Evolutionary conservation across 176 grass and related monocot genomes (phyloP).

Genomic region (Carex cristatella): DNA sequence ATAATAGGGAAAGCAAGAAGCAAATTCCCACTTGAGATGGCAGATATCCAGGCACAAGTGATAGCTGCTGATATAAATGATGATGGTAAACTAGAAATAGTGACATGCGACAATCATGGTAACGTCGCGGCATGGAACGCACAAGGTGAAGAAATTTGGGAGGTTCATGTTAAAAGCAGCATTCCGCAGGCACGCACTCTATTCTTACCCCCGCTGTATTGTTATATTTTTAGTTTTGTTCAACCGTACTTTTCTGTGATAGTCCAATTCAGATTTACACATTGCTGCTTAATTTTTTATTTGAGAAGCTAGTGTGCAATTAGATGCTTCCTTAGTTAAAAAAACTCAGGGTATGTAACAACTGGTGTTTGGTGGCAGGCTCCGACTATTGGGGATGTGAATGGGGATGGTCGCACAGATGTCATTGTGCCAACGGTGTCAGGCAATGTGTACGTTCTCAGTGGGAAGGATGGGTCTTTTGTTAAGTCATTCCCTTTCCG

Average conservation of each 20-base stretch:
- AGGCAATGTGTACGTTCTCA: slow-evolving; percentile 92
- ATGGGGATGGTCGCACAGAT: slow-evolving; percentile 86
- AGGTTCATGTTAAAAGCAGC: slow-evolving; percentile 87
- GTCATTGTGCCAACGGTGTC: slow-evolving; percentile 76
- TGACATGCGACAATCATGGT: slow-evolving; percentile 82
- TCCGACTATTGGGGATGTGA: slow-evolving; percentile 83
- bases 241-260: background rate
- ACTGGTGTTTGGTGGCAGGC: slow-evolving; percentile 45
- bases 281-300: background rate
- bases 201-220: background rate
- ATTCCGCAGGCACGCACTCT: slow-evolving; percentile 58
- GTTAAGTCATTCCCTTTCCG: slow-evolving; percentile 75
- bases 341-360: slow-evolving; percentile 11
- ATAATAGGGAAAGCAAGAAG: slow-evolving; percentile 69
- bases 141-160: slow-evolving; percentile 92
- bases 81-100: slow-evolving; percentile 95
- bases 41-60: slow-evolving; percentile 78
- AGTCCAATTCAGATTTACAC: background rate
- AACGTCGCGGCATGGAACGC: slow-evolving; percentile 94
- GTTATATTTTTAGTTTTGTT: background rate
- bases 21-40: slow-evolving; percentile 95
- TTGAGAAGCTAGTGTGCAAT: background rate
- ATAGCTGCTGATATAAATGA: slow-evolving; percentile 91
- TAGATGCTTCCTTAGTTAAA: background rate
- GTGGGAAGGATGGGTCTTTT: slow-evolving; percentile 76